phyloP scores from a whole-genome alignment of 768 basidiomycete genomes.

The Lactarius quietus region DNA sequence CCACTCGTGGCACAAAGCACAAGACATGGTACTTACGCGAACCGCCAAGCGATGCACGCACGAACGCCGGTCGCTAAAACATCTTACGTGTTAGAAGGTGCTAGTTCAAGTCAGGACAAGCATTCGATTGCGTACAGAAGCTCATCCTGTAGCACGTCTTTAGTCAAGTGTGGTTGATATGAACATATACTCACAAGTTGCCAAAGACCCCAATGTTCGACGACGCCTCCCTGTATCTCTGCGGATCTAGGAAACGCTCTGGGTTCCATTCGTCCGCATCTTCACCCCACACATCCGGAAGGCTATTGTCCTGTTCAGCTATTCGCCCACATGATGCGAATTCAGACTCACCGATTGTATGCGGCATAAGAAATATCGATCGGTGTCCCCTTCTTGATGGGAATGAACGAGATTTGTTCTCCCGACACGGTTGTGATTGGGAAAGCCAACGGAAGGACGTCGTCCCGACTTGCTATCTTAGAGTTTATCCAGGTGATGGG shows the following conservation, averaged over 20 bases:
- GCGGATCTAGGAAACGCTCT: constrained; percentile 7
- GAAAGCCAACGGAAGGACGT: constrained; percentile 5
- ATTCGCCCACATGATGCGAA: too few species aligned
- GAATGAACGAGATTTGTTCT: constrained; percentile 6
- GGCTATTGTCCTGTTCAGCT: background rate
- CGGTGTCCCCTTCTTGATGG: constrained; percentile 8
- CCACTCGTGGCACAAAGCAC: background rate
- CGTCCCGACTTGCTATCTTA: background rate
- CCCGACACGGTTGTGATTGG: constrained; percentile 15
- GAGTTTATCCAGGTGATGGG: background rate
- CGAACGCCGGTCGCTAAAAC: constrained; percentile 2
- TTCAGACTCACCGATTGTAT: constrained; percentile 9
- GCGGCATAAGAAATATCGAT: background rate
- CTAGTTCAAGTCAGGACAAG: background rate
- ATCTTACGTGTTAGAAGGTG: background rate
- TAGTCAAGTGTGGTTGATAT: background rate
- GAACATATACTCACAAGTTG: background rate
- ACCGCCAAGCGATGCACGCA: constrained; percentile 4
- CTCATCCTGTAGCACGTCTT: background rate
- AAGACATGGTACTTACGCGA: background rate
- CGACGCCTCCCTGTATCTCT: background rate
- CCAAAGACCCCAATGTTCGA: constrained; percentile 3
- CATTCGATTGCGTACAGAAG: constrained; percentile 6
- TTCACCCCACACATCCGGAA: constrained; percentile 11
- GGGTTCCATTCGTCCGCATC: constrained; percentile 13